These are phyloP conservation scores for Tricholomella constricta DNA, from an alignment of 768 basidiomycete species.

Conservation along the genomic window DNA sequence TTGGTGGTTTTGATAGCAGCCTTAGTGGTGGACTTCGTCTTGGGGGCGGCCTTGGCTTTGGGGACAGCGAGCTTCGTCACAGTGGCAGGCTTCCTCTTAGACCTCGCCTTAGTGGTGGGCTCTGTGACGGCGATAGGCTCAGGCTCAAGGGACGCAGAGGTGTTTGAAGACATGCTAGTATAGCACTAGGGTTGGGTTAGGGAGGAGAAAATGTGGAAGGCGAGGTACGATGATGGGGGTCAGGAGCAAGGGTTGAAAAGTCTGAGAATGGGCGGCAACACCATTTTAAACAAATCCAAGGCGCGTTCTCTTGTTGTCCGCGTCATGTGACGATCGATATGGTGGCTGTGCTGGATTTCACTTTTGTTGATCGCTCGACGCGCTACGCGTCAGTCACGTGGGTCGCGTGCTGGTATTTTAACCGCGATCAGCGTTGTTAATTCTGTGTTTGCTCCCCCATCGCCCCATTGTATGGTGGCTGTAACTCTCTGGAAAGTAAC, in stretches of 20 bases:
- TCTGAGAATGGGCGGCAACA: constrained; percentile 5
- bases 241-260: constrained; percentile 24
- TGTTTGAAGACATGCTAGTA: constrained; percentile 25
- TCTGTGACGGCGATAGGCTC: constrained; percentile 18
- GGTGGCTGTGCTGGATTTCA: constrained; percentile 44
- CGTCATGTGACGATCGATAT: constrained; percentile 24
- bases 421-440: too few species aligned
- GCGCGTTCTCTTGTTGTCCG: constrained; percentile 17
- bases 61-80: constrained; percentile 21
- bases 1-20: constrained; percentile 25
- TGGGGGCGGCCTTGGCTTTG: constrained; percentile 19
- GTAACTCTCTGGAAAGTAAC: too few species aligned
- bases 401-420: constrained; percentile 9
- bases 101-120: constrained; percentile 17
- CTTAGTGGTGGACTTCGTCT: constrained; percentile 34
- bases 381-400: constrained; percentile 26
- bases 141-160: constrained; percentile 25
- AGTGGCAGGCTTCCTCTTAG: constrained; percentile 20
- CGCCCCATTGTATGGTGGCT: too few species aligned
- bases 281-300: constrained; percentile 35
- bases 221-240: constrained; percentile 5
- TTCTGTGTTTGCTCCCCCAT: not conserved
- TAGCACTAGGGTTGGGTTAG: constrained; percentile 11
- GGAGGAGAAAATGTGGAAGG: not conserved
- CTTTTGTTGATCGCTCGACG: constrained; percentile 38